Evolutionary conservation across 352 stramenopile genomes (phyloP).

Genomic region (Thalassiosira ordinaria): DNA sequence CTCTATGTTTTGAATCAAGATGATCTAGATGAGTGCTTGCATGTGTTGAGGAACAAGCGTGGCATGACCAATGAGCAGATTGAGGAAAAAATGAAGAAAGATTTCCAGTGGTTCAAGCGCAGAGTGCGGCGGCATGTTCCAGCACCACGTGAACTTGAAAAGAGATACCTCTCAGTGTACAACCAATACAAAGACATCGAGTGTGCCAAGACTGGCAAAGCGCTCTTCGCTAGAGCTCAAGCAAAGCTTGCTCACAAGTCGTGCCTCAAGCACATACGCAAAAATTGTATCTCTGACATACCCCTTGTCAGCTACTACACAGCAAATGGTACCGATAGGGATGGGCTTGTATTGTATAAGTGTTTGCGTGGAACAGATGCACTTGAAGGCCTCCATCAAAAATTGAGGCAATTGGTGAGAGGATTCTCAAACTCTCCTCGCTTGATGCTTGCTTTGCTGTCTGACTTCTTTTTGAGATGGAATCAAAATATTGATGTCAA

Average conservation of each 20-base stretch:
- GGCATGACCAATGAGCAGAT: constrained; percentile 12
- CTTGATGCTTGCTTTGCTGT: constrained; percentile 27
- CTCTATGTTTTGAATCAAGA: constrained; percentile 35
- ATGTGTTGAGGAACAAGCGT: constrained; percentile 27
- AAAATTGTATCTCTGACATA: constrained; percentile 34
- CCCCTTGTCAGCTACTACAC: constrained; percentile 29
- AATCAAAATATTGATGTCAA: constrained; percentile 43
- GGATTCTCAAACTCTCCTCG: constrained; percentile 34
- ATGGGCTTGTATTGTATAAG: constrained; percentile 19
- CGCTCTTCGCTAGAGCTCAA: constrained; percentile 2
- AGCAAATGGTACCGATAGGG: constrained; percentile 17
- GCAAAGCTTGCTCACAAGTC: constrained; percentile 9
- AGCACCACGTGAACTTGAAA: constrained; percentile 5
- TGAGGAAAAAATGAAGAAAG: constrained; percentile 9
- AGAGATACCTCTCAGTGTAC: constrained; percentile 16
- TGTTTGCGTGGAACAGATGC: constrained; percentile 26
- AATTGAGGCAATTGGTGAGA: constrained; percentile 27
- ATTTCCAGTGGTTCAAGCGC: constrained; percentile 27
- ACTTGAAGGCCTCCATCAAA: constrained; percentile 35
- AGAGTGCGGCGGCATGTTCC: constrained; percentile 21
- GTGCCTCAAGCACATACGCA: constrained; percentile 22
- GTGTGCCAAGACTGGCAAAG: constrained; percentile 19
- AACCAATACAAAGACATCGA: constrained; percentile 19
- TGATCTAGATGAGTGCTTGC: constrained; percentile 26
- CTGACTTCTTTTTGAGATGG: constrained; percentile 19